phyloP scores from a whole-genome alignment of 2,329 filamentous ascomycete species.

The Beauveria rudraprayagi region DNA sequence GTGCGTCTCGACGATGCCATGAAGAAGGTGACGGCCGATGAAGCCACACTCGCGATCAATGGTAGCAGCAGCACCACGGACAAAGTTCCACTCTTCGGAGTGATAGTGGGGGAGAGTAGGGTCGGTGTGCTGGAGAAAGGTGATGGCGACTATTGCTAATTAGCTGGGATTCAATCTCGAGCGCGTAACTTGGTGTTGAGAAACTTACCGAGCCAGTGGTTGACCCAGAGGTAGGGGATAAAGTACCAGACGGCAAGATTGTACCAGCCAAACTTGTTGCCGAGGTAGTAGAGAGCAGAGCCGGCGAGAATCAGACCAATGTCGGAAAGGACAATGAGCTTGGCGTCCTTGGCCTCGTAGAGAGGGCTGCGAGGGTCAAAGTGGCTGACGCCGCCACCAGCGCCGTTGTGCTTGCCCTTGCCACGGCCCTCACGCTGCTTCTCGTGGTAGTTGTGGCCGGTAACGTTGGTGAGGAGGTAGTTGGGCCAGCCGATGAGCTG shows the following conservation, averaged over 20 bases:
- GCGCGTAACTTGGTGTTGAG: background rate
- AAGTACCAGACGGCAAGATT: constrained; percentile 95
- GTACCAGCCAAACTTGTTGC: constrained; percentile 69
- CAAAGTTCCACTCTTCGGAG: constrained; percentile 79
- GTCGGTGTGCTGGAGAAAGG: constrained; percentile 95
- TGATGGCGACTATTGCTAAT: constrained; percentile 69
- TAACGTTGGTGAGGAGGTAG: constrained; percentile 88
- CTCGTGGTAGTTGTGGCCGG: constrained; percentile 92
- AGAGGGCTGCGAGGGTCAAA: constrained; percentile 82
- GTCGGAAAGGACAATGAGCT: constrained; percentile 80
- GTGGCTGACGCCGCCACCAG: constrained; percentile 80
- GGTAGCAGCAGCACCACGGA: constrained; percentile 86
- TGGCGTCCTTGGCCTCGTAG: constrained; percentile 85
- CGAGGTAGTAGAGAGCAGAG: constrained; percentile 57
- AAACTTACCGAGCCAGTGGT: constrained; percentile 92
- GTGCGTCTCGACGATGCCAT: constrained; percentile 92
- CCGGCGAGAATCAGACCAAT: constrained; percentile 62
- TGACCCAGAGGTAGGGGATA: constrained; percentile 92
- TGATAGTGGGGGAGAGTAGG: constrained; percentile 90
- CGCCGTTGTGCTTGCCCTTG: constrained; percentile 82
- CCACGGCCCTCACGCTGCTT: constrained; percentile 88
- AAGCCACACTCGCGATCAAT: constrained; percentile 98
- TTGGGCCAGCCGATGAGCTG: constrained; percentile 89
- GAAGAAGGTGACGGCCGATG: constrained; percentile 80
- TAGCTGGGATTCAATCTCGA: constrained; percentile 20